Evolutionary conservation across 1,284 basidiomycete species (phyloP).

Genomic region (Malassezia restricta): DNA sequence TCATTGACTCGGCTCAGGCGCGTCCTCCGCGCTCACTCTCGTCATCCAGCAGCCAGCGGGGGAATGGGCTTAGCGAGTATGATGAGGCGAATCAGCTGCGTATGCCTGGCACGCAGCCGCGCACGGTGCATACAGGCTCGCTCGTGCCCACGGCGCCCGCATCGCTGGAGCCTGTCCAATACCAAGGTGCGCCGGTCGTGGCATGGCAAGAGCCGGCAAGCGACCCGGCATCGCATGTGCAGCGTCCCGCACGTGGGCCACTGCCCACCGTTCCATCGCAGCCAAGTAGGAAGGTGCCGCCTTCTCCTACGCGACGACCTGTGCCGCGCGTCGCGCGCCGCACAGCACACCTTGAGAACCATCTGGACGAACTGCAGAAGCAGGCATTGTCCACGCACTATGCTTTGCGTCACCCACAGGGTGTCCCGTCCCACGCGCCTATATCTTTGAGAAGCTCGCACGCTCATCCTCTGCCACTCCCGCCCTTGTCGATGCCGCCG

Average conservation of each 20-base stretch:
- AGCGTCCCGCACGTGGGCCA: background rate
- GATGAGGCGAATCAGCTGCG: constrained; percentile 3
- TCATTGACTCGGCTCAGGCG: constrained; percentile 64
- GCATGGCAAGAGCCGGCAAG: no score
- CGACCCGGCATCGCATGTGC: background rate
- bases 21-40: constrained; percentile 9
- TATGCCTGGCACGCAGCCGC: constrained; percentile 5
- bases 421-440: background rate
- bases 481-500: background rate
- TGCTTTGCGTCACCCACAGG: background rate
- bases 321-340: background rate
- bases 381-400: background rate
- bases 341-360: background rate
- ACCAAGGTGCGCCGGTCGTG: no score
- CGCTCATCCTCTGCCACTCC: background rate
- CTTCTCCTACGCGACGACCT: no score
- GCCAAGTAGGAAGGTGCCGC: no score
- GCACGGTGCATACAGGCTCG: constrained; percentile 3
- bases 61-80: constrained; percentile 13
- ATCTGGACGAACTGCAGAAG: background rate
- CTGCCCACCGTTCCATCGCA: background rate
- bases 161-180: background rate
- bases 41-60: background rate
- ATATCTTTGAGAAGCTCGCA: background rate
- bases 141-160: background rate